A percentile compares a stretch with the other conserved stretches of the same genome.
Evolutionary conservation across 495 filamentous ascomycete species (phyloP).

Genomic region (Penicillium atrosanguineum): DNA sequence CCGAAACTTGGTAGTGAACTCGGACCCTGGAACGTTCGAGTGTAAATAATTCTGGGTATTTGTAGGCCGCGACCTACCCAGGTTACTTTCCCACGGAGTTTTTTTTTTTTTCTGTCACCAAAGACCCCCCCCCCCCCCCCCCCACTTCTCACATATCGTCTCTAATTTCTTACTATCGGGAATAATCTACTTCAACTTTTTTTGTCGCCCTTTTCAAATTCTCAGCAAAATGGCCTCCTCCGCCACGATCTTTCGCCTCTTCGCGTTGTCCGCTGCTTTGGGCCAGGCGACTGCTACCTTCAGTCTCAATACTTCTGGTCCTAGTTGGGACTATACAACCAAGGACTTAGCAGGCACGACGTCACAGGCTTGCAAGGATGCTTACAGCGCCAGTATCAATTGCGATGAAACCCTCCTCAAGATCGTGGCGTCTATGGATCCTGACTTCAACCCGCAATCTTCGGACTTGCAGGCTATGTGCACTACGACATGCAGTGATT

Average conservation of each 20-base stretch:
- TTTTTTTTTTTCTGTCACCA: no score
- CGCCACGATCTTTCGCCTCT: constrained; percentile 11
- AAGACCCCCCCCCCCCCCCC: neutral
- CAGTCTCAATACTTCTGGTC: constrained; percentile 22
- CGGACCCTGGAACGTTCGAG: neutral
- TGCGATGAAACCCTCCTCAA: constrained; percentile 27
- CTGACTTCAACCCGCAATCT: constrained; percentile 17
- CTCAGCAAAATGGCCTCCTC: constrained; percentile 11
- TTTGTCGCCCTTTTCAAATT: constrained; percentile 3
- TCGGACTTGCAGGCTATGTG: constrained; percentile 25
- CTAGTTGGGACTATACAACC: constrained; percentile 30
- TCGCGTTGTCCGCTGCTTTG: constrained; percentile 16
- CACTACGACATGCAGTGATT: constrained; percentile 27
- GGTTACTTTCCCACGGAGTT: neutral
- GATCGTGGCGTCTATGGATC: constrained; percentile 26
- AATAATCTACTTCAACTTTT: neutral
- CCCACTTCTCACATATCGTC: constrained; percentile 6
- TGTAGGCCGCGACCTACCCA: neutral
- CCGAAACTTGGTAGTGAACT: neutral
- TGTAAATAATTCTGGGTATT: neutral
- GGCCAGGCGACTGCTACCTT: constrained; percentile 20
- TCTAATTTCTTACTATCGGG: constrained; percentile 1
- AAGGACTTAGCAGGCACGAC: constrained; percentile 25
- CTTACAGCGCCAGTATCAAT: constrained; percentile 30
- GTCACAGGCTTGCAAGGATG: constrained; percentile 29